Percentiles rank a stretch among this genome's conserved stretches.
These are phyloP conservation scores for Rubia yunnanensis DNA, from an alignment of 257 asterid species.

Conservation along the genomic window DNA sequence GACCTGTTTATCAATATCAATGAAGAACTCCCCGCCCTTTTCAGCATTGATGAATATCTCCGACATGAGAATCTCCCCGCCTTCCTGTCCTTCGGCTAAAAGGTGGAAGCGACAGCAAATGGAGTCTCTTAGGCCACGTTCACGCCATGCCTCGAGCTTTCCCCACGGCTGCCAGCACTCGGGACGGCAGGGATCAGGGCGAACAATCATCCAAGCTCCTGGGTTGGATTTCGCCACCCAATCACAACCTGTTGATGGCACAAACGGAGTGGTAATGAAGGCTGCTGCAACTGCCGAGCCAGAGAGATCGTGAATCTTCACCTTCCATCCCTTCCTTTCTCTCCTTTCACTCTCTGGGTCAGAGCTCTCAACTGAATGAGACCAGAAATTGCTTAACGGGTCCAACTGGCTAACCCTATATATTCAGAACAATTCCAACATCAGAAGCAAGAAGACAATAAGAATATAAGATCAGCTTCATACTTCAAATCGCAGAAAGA, in stretches of 20 bases:
- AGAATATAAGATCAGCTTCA: not conserved
- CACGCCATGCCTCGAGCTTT: slow-evolving; percentile 98
- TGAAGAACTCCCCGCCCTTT: slow-evolving; percentile 85
- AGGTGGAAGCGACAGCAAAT: slow-evolving; percentile 83
- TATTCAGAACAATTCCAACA: slow-evolving; percentile 5
- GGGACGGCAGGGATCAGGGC: slow-evolving; percentile 62
- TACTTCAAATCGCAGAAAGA: no score
- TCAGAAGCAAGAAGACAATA: not conserved
- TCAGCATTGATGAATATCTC: slow-evolving; percentile 65
- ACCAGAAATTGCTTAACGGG: slow-evolving; percentile 58
- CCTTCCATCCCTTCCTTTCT: slow-evolving; percentile 95
- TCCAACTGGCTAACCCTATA: slow-evolving; percentile 66
- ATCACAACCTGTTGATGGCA: slow-evolving; percentile 91
- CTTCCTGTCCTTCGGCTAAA: slow-evolving; percentile 57
- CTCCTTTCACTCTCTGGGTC: slow-evolving; percentile 62
- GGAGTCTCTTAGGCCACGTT: slow-evolving; percentile 63
- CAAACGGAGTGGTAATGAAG: slow-evolving; percentile 91
- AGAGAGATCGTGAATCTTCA: slow-evolving; percentile 86
- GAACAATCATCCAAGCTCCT: slow-evolving; percentile 92
- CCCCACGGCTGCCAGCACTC: slow-evolving; percentile 99
- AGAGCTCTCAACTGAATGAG: slow-evolving; percentile 43
- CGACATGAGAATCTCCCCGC: slow-evolving; percentile 64
- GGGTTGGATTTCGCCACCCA: slow-evolving; percentile 97
- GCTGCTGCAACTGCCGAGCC: slow-evolving; percentile 97
- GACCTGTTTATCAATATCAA: slow-evolving; percentile 68